Percentiles rank a stretch among this genome's conserved stretches.
phyloP scores from a whole-genome alignment of 352 stramenopile species.

The Pythium aphanidermatum region DNA sequence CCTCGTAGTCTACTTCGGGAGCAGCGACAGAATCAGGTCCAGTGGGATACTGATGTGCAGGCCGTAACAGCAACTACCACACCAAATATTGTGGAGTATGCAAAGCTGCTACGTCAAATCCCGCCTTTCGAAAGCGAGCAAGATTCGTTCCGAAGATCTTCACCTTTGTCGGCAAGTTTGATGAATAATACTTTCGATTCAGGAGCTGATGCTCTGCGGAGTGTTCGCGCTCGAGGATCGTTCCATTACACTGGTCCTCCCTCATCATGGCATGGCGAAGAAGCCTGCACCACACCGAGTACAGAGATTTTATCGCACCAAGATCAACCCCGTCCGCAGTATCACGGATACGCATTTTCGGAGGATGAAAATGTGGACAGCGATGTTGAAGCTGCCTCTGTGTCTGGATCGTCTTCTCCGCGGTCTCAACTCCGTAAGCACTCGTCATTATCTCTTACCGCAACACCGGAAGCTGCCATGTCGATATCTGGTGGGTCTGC shows the following conservation, averaged over 20 bases:
- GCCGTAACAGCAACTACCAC: constrained; percentile 10
- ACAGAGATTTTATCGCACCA: not conserved
- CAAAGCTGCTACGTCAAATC: constrained; percentile 39
- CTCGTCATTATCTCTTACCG: constrained; percentile 12
- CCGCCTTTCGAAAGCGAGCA: constrained; percentile 42
- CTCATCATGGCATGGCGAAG: constrained; percentile 9
- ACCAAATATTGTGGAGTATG: constrained; percentile 37
- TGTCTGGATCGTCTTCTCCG: constrained; percentile 2
- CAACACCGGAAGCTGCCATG: not conserved
- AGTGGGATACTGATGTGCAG: constrained; percentile 29
- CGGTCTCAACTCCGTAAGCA: not conserved
- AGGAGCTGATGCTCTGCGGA: constrained; percentile 17
- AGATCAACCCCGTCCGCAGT: constrained; percentile 27
- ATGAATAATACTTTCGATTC: constrained; percentile 24
- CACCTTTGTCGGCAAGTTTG: constrained; percentile 47
- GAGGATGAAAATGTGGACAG: constrained; percentile 73
- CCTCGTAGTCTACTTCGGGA: constrained; percentile 45
- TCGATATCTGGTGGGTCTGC: not conserved
- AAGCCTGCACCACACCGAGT: not conserved
- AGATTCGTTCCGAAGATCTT: constrained; percentile 50
- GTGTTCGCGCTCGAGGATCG: constrained; percentile 51
- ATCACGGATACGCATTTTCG: constrained; percentile 77
- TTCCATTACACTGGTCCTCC: constrained; percentile 32
- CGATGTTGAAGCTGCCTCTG: constrained; percentile 40
- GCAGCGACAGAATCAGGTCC: constrained; percentile 2